Conservation (phyloP, 192 early-diverging fungal species). For the Coemansia sp. region DNA sequence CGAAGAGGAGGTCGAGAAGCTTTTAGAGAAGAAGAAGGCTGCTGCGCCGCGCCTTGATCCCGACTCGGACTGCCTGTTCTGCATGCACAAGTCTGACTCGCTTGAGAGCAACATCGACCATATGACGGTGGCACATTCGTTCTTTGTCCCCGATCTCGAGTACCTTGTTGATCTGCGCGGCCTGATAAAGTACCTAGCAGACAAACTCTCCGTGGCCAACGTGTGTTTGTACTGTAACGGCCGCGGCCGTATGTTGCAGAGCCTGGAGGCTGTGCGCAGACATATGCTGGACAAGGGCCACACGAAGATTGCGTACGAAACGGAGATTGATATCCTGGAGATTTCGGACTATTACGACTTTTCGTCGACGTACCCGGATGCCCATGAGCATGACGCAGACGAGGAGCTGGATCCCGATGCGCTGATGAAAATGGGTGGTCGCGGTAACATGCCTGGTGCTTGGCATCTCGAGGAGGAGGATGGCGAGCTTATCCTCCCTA, state of each 20-base stretch:
- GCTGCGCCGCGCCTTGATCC: slow-evolving; percentile 64
- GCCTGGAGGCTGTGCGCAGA: slow-evolving; percentile 87
- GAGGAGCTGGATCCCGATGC: slow-evolving; percentile 32
- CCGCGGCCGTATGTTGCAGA: slow-evolving; percentile 76
- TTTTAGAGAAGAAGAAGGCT: slow-evolving; percentile 84
- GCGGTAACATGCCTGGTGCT: slow-evolving; percentile 15
- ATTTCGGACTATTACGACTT: slow-evolving; percentile 97
- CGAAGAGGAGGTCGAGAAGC: slow-evolving; percentile 64
- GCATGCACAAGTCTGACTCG: slow-evolving; percentile 61
- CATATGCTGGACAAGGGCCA: slow-evolving; percentile 98
- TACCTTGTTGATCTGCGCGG: slow-evolving; percentile 86
- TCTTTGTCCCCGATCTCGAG: slow-evolving; percentile 98
- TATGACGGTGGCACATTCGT: slow-evolving; percentile 87
- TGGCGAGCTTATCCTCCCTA: slow-evolving; percentile 84
- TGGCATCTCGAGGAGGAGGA: slow-evolving; percentile 71
- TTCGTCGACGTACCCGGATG: slow-evolving; percentile 78
- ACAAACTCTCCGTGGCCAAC: slow-evolving; percentile 94
- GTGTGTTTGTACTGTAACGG: slow-evolving; percentile 95
- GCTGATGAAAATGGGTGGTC: slow-evolving; percentile 30
- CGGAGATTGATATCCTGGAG: slow-evolving; percentile 87
- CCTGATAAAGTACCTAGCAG: slow-evolving; percentile 86
- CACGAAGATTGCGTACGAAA: slow-evolving; percentile 95
- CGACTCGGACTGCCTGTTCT: slow-evolving; percentile 89
- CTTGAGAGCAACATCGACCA: slow-evolving; percentile 83
- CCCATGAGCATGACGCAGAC: slow-evolving; percentile 50